Conservation (phyloP, 73 alveolate genomes). For the Blepharisma japonicum region DNA sequence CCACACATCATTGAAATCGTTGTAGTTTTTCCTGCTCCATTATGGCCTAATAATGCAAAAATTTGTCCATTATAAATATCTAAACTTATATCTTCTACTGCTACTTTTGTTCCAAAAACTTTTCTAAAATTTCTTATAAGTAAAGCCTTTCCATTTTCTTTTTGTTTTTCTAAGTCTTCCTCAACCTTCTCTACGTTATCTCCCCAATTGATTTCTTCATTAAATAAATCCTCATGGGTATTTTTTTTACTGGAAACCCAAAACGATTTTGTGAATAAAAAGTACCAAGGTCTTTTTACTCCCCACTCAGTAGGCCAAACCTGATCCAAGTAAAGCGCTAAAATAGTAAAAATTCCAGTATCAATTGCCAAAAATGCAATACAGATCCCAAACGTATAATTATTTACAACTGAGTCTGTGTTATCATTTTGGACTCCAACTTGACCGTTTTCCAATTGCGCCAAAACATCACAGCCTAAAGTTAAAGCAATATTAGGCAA, state of each 20-base stretch:
- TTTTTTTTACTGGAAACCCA: conserved; percentile 29
- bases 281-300: conserved; percentile 36
- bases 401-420: conserved; percentile 20
- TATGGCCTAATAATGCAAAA: conserved; percentile 92
- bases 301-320: conserved; percentile 39
- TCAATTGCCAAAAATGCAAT: conserved; percentile 17
- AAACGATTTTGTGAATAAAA: conserved; percentile 20
- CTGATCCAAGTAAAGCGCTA: conserved; percentile 33
- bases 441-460: conserved; percentile 55
- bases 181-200: conserved; percentile 50
- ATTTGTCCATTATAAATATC: conserved; percentile 83
- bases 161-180: conserved; percentile 22
- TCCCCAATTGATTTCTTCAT: conserved; percentile 31
- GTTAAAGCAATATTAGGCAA: conserved; percentile 67
- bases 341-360: not conserved
- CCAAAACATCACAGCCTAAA: conserved; percentile 61
- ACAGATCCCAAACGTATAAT: conserved; percentile 11
- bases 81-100: conserved; percentile 70
- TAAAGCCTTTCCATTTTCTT: conserved; percentile 30
- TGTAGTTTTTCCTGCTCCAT: conserved; percentile 99
- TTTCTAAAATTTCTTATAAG: conserved; percentile 32
- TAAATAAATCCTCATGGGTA: conserved; percentile 22
- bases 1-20: conserved; percentile 93
- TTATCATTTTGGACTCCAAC: conserved; percentile 42
- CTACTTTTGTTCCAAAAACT: conserved; percentile 50